Conservation (phyloP, 1,284 basidiomycete genomes). For the Termitomyces sp. region DNA sequence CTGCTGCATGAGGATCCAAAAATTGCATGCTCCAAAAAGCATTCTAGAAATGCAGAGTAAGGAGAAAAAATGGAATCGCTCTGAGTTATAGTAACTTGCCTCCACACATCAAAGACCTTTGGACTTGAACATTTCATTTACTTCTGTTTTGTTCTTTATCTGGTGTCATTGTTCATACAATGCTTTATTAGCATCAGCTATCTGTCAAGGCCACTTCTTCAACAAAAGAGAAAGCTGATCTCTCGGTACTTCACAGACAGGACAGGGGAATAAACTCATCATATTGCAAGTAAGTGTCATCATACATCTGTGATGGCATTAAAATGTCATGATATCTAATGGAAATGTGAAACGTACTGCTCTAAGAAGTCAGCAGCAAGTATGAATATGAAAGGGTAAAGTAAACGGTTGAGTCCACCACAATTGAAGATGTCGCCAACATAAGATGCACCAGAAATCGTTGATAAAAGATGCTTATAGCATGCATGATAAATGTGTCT, state of each 20-base stretch:
- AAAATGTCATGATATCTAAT: too few species aligned
- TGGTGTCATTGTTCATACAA: too few species aligned
- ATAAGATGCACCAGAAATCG: not conserved
- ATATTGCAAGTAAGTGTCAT: not conserved
- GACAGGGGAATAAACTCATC: not conserved
- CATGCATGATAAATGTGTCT: conserved; percentile 25
- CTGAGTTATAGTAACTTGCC: too few species aligned
- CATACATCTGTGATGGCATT: not conserved
- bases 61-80: too few species aligned
- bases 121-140: not conserved
- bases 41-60: conserved; percentile 5
- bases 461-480: not conserved
- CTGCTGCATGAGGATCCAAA: not conserved
- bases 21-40: not conserved
- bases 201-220: too few species aligned
- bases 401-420: not conserved
- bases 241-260: too few species aligned
- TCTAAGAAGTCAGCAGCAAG: conserved; percentile 29
- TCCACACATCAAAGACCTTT: not conserved
- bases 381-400: conserved; percentile 25
- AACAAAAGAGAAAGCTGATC: too few species aligned
- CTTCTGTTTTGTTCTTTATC: too few species aligned
- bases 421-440: not conserved
- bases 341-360: too few species aligned
- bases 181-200: too few species aligned